Evolutionary conservation across 345 rosid species (phyloP).

Genomic region (Melastoma malabathricum): DNA sequence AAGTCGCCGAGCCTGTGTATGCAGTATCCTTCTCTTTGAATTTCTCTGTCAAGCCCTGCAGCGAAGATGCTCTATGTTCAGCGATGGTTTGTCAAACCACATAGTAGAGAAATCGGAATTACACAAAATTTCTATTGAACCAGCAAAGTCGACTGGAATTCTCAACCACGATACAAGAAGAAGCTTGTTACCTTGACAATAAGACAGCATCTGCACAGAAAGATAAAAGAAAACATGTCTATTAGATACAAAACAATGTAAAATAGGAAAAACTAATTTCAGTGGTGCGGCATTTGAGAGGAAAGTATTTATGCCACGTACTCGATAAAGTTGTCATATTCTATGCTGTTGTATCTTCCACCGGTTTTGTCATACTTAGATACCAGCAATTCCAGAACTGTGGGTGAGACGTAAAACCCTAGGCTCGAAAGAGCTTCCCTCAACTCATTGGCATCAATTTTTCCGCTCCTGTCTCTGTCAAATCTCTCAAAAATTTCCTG

Average conservation of each 20-base stretch:
- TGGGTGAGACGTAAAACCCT: conserved; percentile 68
- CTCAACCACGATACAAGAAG: background rate
- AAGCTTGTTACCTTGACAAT: conserved; percentile 70
- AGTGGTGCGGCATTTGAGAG: too few relatives aligned
- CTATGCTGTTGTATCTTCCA: conserved; percentile 58
- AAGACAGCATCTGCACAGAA: conserved; percentile 72
- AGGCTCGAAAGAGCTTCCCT: conserved; percentile 72
- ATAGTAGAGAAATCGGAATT: too few relatives aligned
- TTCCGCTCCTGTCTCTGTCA: conserved; percentile 83
- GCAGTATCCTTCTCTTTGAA: conserved; percentile 73
- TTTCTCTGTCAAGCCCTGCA: conserved; percentile 86
- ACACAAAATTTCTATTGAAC: too few relatives aligned
- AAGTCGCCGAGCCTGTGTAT: conserved; percentile 70
- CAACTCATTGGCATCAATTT: conserved; percentile 65
- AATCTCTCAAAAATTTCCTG: conserved; percentile 75
- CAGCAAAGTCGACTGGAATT: too few relatives aligned
- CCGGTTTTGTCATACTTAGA: conserved; percentile 80
- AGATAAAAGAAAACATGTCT: background rate
- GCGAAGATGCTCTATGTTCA: too few relatives aligned
- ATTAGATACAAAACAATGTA: background rate
- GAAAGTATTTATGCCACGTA: conserved; percentile 15
- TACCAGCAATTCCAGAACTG: conserved; percentile 62
- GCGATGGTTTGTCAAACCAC: too few relatives aligned
- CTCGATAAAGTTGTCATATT: conserved; percentile 96
- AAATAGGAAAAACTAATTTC: background rate